Base-by-base conservation (phyloP, 306 rosid species). In the Lupinus albus region DNA sequence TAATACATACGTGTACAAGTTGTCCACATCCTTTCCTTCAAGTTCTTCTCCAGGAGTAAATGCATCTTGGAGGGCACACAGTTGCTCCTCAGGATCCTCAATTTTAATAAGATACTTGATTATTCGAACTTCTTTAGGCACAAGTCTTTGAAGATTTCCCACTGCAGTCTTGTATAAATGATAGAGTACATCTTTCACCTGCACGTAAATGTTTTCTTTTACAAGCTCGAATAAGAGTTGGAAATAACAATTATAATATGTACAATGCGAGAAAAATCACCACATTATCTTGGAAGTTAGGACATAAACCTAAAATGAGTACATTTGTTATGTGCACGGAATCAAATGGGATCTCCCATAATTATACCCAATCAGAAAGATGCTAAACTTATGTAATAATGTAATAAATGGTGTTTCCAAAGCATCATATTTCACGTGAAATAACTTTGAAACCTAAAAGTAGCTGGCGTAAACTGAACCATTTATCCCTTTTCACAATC, bases 1-100 rank as follows among this genome's bases (percentile, higher is more conserved):
- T 25, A 36, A 73, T 62, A 55, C 91, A 14, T 83, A 93, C 97
- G 97, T 90, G 83, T 81, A 93, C 13, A 93, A 76, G 77, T 38
- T 49, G 74, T 93, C 99, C n/a, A 78, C 82, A 48, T 89, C 77
- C 15, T 39, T 72, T 85, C 88, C 95, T 84, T 89, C 91, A 47
- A 90, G 74, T 76, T 93, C 96, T 69, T 84, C 89, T 68, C 97
- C 99, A 0, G 97, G 99, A 57, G 99, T 93, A 78, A 90, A 93
- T 55, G 96, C 96, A 76, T 90, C 97, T 30, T 83, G 71, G 25
- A 93, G 84, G 13, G 87, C 85, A 33, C 82, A 57, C 30, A 90
- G 52, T 73, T 73, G 85, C 80, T 86, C 91, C 76, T 86, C 90
- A 0, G 90, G 91, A 78, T 90, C 97, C 64, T 83, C 84, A 17